Percentiles rank a stretch among this genome's conserved stretches.
These are phyloP conservation scores for Pestalotiopsis sp. DNA, from an alignment of 2,329 filamentous ascomycete genomes.

Conservation along the genomic window DNA sequence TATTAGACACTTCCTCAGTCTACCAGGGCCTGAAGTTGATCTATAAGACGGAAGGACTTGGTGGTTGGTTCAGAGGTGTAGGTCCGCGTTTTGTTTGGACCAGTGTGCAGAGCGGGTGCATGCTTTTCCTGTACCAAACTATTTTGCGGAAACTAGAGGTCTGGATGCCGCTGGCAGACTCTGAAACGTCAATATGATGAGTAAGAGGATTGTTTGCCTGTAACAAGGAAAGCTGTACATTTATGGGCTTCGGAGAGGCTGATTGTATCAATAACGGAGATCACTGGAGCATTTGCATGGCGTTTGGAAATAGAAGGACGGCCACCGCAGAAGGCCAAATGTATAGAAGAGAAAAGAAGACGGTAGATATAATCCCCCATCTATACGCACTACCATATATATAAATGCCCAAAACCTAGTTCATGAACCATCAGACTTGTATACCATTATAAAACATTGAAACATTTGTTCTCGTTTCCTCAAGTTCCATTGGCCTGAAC, in stretches of 20 bases:
- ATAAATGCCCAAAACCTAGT: neutral
- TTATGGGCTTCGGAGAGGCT: constrained; percentile 3
- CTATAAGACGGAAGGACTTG: constrained; percentile 85
- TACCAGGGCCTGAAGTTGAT: constrained; percentile 83
- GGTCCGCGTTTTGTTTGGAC: constrained; percentile 95
- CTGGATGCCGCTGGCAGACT: constrained; percentile 40
- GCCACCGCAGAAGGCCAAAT: constrained; percentile 5
- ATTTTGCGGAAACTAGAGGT: constrained; percentile 76
- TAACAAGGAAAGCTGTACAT: neutral
- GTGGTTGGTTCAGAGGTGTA: constrained; percentile 92
- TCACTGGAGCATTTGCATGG: constrained; percentile 31
- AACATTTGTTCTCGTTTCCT: neutral
- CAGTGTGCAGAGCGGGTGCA: constrained; percentile 93
- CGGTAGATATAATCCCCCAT: constrained; percentile 28
- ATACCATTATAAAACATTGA: too few relatives aligned
- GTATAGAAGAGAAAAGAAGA: constrained; percentile 22
- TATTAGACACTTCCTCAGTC: constrained; percentile 88
- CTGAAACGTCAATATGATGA: constrained; percentile 28
- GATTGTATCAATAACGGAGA: constrained; percentile 25
- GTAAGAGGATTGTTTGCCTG: neutral
- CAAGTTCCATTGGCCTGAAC: neutral
- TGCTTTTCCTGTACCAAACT: constrained; percentile 94
- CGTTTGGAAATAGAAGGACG: constrained; percentile 26
- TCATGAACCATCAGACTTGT: too few relatives aligned
- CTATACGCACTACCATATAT: neutral